Conservation (phyloP, 2,329 filamentous ascomycete species). For the Myriosclerotinia duriaeana region DNA sequence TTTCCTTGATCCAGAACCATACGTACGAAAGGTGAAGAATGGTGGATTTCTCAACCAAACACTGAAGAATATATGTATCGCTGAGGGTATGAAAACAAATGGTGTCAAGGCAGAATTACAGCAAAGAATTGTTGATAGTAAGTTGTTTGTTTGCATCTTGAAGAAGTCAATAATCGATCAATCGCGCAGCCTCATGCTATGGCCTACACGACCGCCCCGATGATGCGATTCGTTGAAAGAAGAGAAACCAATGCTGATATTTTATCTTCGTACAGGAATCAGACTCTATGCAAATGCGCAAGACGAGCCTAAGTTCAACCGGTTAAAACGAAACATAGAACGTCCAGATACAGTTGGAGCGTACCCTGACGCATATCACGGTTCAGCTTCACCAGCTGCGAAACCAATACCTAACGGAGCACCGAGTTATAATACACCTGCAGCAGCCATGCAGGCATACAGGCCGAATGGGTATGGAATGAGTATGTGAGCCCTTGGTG, state of each 20-base stretch:
- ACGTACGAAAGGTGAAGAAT: constrained; percentile 34
- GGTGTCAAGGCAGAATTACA: constrained; percentile 86
- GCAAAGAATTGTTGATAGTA: constrained; percentile 73
- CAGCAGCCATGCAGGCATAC: constrained; percentile 22
- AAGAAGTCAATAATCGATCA: background rate
- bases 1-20: constrained; percentile 37
- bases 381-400: constrained; percentile 29
- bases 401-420: constrained; percentile 15
- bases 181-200: background rate
- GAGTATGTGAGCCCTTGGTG: constrained; percentile 21
- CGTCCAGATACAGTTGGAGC: constrained; percentile 26
- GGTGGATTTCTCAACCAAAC: constrained; percentile 37
- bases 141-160: constrained; percentile 40
- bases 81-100: constrained; percentile 71
- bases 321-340: constrained; percentile 35
- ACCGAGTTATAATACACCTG: background rate
- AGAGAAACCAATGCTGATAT: background rate
- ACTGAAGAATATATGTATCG: constrained; percentile 57
- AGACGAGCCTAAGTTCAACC: constrained; percentile 34
- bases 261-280: constrained; percentile 31
- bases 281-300: constrained; percentile 29
- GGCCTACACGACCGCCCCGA: background rate
- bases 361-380: constrained; percentile 1
- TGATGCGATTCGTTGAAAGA: background rate
- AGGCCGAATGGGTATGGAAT: constrained; percentile 10